Percentiles rank a stretch among this genome's conserved stretches.
Conservation (phyloP, 495 filamentous ascomycete genomes). For the Hypoxylon lienhwacheense region DNA sequence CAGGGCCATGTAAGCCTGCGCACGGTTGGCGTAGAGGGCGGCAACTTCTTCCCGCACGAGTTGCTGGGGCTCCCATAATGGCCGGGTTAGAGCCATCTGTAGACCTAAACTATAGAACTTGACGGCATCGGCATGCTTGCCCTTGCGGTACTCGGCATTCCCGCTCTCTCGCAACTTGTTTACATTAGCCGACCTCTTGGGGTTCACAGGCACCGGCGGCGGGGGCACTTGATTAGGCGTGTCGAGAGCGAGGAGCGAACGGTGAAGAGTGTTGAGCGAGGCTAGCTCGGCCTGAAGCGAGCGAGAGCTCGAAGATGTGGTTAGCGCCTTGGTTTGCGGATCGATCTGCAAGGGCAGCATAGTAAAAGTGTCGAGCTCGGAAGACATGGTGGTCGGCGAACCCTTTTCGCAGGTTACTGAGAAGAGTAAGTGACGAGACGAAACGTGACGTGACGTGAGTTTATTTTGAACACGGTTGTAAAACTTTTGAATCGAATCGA, state of each 20-base stretch:
- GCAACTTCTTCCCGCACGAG: conserved; percentile 83
- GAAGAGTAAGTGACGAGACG: too few species aligned
- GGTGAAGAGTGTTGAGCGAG: conserved; percentile 74
- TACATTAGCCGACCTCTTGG: conserved; percentile 82
- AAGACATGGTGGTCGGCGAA: conserved; percentile 56
- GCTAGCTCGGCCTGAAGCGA: conserved; percentile 66
- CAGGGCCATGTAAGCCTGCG: conserved; percentile 83
- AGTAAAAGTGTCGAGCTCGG: conserved; percentile 73
- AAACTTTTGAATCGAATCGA: too few species aligned
- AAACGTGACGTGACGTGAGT: too few species aligned
- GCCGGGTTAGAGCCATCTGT: conserved; percentile 80
- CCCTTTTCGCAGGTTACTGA: too few species aligned
- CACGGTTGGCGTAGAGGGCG: conserved; percentile 79
- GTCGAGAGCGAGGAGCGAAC: conserved; percentile 62
- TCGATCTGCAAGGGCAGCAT: conserved; percentile 80
- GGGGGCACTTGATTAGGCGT: conserved; percentile 63
- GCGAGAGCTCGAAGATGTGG: conserved; percentile 42
- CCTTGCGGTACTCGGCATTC: conserved; percentile 79
- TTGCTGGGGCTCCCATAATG: conserved; percentile 81
- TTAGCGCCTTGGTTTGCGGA: conserved; percentile 68
- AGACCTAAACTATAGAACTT: conserved; percentile 80
- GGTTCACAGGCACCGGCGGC: conserved; percentile 78
- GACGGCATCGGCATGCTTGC: conserved; percentile 70
- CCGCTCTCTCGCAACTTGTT: conserved; percentile 86
- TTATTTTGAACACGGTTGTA: too few species aligned